These are phyloP conservation scores for Trichomonascus vanleenenianus DNA, from an alignment of 805 yeast genomes.

Conservation along the genomic window DNA sequence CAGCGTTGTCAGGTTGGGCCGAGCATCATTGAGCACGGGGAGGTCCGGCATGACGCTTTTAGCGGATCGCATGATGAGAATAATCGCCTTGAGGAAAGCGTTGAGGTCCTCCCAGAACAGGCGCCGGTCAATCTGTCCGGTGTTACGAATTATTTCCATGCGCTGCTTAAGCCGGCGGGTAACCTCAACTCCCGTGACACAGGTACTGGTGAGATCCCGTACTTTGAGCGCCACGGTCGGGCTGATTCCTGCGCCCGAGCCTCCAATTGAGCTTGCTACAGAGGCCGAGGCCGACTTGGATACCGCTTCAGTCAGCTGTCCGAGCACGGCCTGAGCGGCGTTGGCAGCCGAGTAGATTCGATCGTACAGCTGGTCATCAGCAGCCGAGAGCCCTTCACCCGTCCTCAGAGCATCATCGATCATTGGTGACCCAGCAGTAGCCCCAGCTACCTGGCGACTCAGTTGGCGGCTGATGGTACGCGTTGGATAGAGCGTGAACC, in stretches of 20 bases:
- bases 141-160: slow-evolving; percentile 43
- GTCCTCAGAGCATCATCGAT: slow-evolving; percentile 11
- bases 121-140: slow-evolving; percentile 45
- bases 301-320: slow-evolving; percentile 49
- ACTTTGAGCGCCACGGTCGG: slow-evolving; percentile 53
- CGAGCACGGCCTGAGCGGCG: slow-evolving; percentile 70
- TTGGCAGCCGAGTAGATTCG: slow-evolving; percentile 54
- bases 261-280: slow-evolving; percentile 30
- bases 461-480: background rate
- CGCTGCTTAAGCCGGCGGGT: slow-evolving; percentile 57
- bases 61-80: slow-evolving; percentile 75
- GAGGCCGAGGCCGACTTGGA: slow-evolving; percentile 31
- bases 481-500: slow-evolving; percentile 33
- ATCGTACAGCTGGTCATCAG: slow-evolving; percentile 60
- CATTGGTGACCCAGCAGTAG: slow-evolving; percentile 15
- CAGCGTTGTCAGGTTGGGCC: slow-evolving; percentile 70
- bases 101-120: slow-evolving; percentile 82
- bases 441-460: slow-evolving; percentile 3
- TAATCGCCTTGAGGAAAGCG: slow-evolving; percentile 70
- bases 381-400: slow-evolving; percentile 35
- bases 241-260: slow-evolving; percentile 21
- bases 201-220: slow-evolving; percentile 68
- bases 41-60: slow-evolving; percentile 75
- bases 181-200: slow-evolving; percentile 75
- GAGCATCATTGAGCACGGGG: slow-evolving; percentile 68